These are phyloP conservation scores for Mitragyna speciosa DNA, from an alignment of 257 asterid genomes.

Conservation along the genomic window DNA sequence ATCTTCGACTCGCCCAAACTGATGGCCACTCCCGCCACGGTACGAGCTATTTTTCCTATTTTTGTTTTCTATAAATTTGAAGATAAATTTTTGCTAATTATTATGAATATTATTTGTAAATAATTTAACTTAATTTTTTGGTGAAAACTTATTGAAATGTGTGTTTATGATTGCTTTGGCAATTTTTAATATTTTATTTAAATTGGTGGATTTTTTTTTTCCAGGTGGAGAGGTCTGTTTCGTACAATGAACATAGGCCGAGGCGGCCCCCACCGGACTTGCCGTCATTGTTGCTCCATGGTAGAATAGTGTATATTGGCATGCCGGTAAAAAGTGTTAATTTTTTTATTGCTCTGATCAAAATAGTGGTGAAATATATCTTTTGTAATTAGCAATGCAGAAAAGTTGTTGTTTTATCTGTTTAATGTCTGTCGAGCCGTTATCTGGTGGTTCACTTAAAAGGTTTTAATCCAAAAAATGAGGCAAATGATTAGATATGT, in stretches of 20 bases:
- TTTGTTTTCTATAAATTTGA: neutral
- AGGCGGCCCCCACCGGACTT: constrained; percentile 88
- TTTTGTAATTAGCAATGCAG: neutral
- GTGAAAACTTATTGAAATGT: neutral
- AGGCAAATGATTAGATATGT: neutral
- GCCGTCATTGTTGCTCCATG: constrained; percentile 73
- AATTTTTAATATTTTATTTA: neutral
- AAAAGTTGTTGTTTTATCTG: neutral
- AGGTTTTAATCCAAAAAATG: no score
- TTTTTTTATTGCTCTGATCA: neutral
- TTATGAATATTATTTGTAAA: neutral
- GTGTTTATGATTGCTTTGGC: neutral
- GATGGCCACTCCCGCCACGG: constrained; percentile 89
- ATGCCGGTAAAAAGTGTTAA: constrained; percentile 61
- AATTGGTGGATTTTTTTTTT: constrained; percentile 14
- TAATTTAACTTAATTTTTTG: no score
- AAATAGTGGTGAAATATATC: neutral
- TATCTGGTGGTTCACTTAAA: neutral
- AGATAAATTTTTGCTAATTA: neutral
- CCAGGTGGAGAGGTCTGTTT: constrained; percentile 81
- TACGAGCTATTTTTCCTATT: constrained; percentile 9
- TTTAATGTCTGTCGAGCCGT: neutral
- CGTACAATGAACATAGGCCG: constrained; percentile 70
- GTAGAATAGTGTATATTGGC: constrained; percentile 86
- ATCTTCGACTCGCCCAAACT: constrained; percentile 68